Evolutionary conservation across 352 stramenopile genomes (phyloP).

Genomic region (Phytophthora aleatoria): DNA sequence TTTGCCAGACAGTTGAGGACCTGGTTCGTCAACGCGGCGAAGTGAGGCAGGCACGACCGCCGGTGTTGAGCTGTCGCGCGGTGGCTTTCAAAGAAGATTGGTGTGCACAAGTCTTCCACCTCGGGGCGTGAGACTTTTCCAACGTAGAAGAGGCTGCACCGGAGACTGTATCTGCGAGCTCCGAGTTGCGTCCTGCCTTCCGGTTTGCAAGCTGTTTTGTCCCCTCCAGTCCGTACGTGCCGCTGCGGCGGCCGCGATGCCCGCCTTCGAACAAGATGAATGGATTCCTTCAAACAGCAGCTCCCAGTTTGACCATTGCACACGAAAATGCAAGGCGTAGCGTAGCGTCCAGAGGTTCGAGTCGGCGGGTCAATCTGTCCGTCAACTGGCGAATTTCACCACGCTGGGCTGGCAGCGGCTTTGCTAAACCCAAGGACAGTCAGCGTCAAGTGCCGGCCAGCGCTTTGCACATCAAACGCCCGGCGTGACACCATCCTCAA

Average conservation of each 20-base stretch:
- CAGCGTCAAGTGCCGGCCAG: constrained; percentile 33
- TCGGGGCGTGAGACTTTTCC: constrained; percentile 25
- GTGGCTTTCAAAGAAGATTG: constrained; percentile 34
- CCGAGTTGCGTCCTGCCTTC: constrained; percentile 24
- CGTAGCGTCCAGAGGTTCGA: constrained; percentile 2
- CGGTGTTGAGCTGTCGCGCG: constrained; percentile 36
- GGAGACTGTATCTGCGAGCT: constrained; percentile 30
- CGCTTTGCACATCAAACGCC: constrained; percentile 28
- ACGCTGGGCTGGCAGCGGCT: constrained; percentile 6
- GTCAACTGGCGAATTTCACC: constrained; percentile 39
- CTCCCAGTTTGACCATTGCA: constrained; percentile 8
- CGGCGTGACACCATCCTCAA: constrained; percentile 30
- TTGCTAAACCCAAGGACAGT: constrained; percentile 13
- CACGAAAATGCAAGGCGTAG: background rate
- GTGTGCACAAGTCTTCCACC: constrained; percentile 19
- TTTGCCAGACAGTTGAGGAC: constrained; percentile 1
- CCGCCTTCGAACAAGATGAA: constrained; percentile 20
- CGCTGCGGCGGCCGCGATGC: background rate
- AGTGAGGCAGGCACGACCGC: constrained; percentile 32
- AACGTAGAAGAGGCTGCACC: constrained; percentile 31
- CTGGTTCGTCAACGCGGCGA: constrained; percentile 26
- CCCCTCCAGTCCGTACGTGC: constrained; percentile 23
- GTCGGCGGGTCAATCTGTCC: constrained; percentile 4
- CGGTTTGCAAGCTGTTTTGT: constrained; percentile 37
- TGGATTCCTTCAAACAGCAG: constrained; percentile 23